Evolutionary conservation across 1,284 basidiomycete genomes (phyloP), one percentile per base, ranked within the genome.

Genomic region (Irpex sp.): DNA sequence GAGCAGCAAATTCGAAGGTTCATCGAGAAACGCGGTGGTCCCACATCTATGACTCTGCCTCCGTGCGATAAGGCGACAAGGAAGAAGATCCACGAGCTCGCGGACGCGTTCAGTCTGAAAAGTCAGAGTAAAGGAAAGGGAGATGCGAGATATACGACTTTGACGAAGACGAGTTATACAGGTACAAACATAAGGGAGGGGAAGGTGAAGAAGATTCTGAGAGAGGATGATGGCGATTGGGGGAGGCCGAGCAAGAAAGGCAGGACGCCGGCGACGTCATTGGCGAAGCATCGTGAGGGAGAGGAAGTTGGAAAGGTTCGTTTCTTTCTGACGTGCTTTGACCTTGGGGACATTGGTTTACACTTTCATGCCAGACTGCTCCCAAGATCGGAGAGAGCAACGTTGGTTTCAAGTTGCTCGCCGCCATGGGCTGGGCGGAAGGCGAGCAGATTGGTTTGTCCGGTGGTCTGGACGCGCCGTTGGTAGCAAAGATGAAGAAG

Each of bases 361-460:
- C 35, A 7, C 55, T 50, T 3, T 11, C 58, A 21, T 49, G 50
- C 15, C 66, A 85, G 80, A 81, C 83, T 65, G 92, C 92, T 1
- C 90, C 90, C 4, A 92, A 88, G 77, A 86, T 94, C 59, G 84
- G 81, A 19, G 79, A 84, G 62, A 75, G 80, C 3, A 94, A 94
- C 67, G 67, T 92, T 61, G 92, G 92, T 0, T 94, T 93, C 76
- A 83, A 77, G 74, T 83, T 94, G 85, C 71, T 94, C 65, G 83
- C 87, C 15, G 78, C 80, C 57, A 93, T 93, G 91, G 91, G 91
- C 31, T 92, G 90, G 90, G 70, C 81, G 7, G 88, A 91, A 66
- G 90, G 90, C 1, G 78, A 83, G 37, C 77, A 79, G 9, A 91
- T 92, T 67, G 90, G 90, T 1, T 72, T 81, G 6, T 85, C 82